Evolutionary conservation across 257 asterid genomes (phyloP), one percentile per base, ranked within the genome.

Genomic region (Solanum tacnaense): DNA sequence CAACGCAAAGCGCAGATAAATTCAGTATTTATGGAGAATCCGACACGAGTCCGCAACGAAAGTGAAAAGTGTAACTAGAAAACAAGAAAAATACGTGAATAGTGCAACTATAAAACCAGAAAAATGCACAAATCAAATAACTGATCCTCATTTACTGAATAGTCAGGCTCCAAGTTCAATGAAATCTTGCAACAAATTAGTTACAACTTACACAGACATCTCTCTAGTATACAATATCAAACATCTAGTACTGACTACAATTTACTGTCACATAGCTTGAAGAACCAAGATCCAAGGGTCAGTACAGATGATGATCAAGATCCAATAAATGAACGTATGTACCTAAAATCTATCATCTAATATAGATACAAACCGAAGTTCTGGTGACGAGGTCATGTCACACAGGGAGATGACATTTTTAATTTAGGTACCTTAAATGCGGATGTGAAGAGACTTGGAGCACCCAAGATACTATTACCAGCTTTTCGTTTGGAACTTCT

Each of bases 371-470:
- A 10, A 1, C 62, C 6, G 29, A 81, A 46, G 10, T 46, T 81
- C 20, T 29, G 84, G 67, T 46, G 68, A 81, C 11, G 49, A 68
- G 65, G 46, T 91, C 90, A 91, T 39, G 25, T 89, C 85, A 89
- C 84, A 74, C 31, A 73, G 8, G 93, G 90, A 75, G 94, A 88
- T 12, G 90, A 67, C 39, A n/a, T 20, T 94, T 93, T 97, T 90
- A 95, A 86, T 87, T 95, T 97, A 35, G 98, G 99, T 88, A 94
- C 94, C 89, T 89, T 93, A 90, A 94, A 97, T 4, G 98, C 49
- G 65, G 98, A 96, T 2, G 92, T 92, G 93, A 97, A 97, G 83
- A 97, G 88, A 79, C 76, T 94, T 4, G 98, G 96, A 46, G 96
- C 89, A 39, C 91, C 93, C 29, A 92, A 87, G 58, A 86, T 85